Percentiles rank a stretch among this genome's conserved stretches.
phyloP scores from a whole-genome alignment of 768 basidiomycete genomes.

The Xerocomus potaroensis region DNA sequence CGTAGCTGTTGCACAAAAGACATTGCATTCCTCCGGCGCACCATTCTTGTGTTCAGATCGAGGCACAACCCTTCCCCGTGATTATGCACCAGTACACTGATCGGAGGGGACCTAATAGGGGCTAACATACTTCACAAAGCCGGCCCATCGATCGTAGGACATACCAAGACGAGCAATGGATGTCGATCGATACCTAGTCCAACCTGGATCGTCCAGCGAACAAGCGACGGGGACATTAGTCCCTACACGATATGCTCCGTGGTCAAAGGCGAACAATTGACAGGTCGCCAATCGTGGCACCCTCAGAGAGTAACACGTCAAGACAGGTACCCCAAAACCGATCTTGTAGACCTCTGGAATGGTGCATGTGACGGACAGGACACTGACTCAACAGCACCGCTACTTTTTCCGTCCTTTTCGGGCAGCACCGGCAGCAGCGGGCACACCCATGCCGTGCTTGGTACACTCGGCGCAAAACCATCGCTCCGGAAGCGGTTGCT shows the following conservation, averaged over 20 bases:
- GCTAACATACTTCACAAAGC: no score
- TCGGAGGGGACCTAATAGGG: constrained; percentile 7
- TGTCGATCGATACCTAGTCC: no score
- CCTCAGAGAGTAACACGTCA: no score
- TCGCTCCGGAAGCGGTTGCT: constrained; percentile 49
- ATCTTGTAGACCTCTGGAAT: no score
- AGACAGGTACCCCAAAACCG: no score
- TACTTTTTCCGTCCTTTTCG: constrained; percentile 44
- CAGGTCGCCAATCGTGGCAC: constrained; percentile 1
- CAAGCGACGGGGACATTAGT: background rate
- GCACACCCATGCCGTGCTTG: constrained; percentile 33
- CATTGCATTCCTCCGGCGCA: constrained; percentile 7
- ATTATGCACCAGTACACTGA: no score
- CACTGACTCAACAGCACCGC: background rate
- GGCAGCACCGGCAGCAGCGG: constrained; percentile 20
- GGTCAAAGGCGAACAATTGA: background rate
- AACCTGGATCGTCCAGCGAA: background rate
- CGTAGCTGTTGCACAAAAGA: background rate
- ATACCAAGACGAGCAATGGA: no score
- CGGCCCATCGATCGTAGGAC: no score
- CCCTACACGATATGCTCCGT: background rate
- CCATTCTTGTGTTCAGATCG: background rate
- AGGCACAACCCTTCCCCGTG: no score
- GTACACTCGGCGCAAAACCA: constrained; percentile 62
- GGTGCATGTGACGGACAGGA: no score